Percentiles rank a stretch among this genome's conserved stretches.
Evolutionary conservation across 371 early-diverging fungal species (phyloP).

Genomic region (Mortierella sp.): DNA sequence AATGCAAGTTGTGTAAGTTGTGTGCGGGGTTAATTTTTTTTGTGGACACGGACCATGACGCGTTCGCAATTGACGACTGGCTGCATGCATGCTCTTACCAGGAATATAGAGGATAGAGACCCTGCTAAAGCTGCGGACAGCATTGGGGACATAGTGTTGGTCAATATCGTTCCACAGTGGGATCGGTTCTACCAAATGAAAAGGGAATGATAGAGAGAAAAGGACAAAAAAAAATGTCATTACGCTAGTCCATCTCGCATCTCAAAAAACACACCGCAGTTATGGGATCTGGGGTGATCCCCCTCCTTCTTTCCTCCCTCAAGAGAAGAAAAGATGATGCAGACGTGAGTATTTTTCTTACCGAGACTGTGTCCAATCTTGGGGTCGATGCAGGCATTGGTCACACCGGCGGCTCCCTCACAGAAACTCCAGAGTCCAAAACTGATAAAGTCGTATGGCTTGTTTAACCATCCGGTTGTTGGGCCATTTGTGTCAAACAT

Average conservation of each 20-base stretch:
- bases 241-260: too few relatives aligned
- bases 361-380: constrained; percentile 33
- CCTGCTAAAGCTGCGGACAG: constrained; percentile 33
- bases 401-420: constrained; percentile 23
- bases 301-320: not conserved
- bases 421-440: constrained; percentile 47
- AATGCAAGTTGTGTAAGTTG: not conserved
- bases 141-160: constrained; percentile 29
- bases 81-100: constrained; percentile 12
- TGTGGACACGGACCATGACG: not conserved
- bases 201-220: not conserved
- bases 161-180: constrained; percentile 24
- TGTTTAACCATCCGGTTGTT: constrained; percentile 28
- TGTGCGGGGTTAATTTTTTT: not conserved
- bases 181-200: constrained; percentile 16
- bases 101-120: constrained; percentile 43
- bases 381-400: constrained; percentile 22
- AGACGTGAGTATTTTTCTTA: constrained; percentile 7
- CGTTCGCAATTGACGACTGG: too few relatives aligned
- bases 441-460: constrained; percentile 22
- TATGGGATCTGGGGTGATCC: not conserved
- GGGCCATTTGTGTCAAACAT: constrained; percentile 25
- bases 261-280: too few relatives aligned
- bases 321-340: not conserved
- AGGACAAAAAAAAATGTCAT: not conserved